Evolutionary conservation across 805 yeast genomes (phyloP).

Genomic region (Nakazawaea ishiwadae): DNA sequence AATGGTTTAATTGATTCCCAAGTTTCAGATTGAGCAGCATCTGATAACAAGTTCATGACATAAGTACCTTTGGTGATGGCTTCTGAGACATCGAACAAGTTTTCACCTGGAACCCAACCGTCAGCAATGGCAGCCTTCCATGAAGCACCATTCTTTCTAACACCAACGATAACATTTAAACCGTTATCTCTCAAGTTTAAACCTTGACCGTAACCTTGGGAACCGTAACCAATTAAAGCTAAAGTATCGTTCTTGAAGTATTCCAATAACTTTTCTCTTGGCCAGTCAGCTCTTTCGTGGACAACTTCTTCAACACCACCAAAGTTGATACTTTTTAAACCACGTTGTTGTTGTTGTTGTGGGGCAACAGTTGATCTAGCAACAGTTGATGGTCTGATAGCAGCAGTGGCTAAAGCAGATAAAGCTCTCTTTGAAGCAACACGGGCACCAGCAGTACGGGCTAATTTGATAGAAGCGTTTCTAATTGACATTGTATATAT

Average conservation of each 20-base stretch:
- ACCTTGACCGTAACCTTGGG: slow-evolving; percentile 99
- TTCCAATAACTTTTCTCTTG: slow-evolving; percentile 89
- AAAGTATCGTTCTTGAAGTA: slow-evolving; percentile 98
- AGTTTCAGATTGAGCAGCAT: slow-evolving; percentile 99
- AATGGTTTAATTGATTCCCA: slow-evolving; percentile 85
- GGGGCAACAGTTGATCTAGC: slow-evolving; percentile 44
- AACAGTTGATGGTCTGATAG: slow-evolving; percentile 40
- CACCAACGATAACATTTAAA: slow-evolving; percentile 96
- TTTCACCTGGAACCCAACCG: slow-evolving; percentile 99
- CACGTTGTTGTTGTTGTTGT: slow-evolving; percentile 42
- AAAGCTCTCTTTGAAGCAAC: slow-evolving; percentile 57
- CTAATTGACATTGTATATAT: slow-evolving; percentile 34
- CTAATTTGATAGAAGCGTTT: slow-evolving; percentile 44
- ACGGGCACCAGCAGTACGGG: slow-evolving; percentile 40
- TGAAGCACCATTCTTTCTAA: slow-evolving; percentile 96
- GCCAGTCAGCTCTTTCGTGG: slow-evolving; percentile 99
- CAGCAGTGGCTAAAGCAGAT: slow-evolving; percentile 38
- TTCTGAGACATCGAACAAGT: slow-evolving; percentile 90
- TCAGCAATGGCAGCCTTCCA: slow-evolving; percentile 99
- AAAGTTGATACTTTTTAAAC: slow-evolving; percentile 94
- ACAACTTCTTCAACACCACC: slow-evolving; percentile 94
- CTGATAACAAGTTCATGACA: slow-evolving; percentile 96
- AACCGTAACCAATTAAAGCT: slow-evolving; percentile 98
- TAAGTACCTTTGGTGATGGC: slow-evolving; percentile 90
- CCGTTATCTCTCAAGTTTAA: slow-evolving; percentile 99